Evolutionary conservation across 1,284 basidiomycete genomes (phyloP).

Genomic region (Mycena sp.): DNA sequence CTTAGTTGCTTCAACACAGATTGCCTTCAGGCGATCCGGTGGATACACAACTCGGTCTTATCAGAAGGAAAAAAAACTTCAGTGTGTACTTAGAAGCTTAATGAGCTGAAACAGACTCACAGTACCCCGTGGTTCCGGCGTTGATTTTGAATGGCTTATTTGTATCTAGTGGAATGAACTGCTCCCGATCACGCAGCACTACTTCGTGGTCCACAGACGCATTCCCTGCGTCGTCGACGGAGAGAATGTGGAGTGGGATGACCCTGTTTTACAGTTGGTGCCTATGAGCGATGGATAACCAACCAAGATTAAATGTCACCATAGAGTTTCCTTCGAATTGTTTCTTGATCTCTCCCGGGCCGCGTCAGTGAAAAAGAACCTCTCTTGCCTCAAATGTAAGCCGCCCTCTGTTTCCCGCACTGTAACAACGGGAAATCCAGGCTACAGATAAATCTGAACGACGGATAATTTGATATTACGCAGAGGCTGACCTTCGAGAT

Average conservation of each 20-base stretch:
- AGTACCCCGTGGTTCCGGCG: slow-evolving; percentile 79
- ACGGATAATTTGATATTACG: neutral
- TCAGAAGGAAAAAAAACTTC: slow-evolving; percentile 10
- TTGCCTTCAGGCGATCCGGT: slow-evolving; percentile 69
- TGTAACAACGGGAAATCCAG: slow-evolving; percentile 72
- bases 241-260: slow-evolving; percentile 79
- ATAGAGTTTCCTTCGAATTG: too few species aligned
- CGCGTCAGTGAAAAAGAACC: slow-evolving; percentile 76
- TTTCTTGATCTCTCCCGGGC: too few species aligned
- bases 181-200: slow-evolving; percentile 68
- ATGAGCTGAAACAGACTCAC: slow-evolving; percentile 47
- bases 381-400: slow-evolving; percentile 75
- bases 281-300: too few species aligned
- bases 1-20: slow-evolving; percentile 74
- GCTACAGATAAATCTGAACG: too few species aligned
- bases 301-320: too few species aligned
- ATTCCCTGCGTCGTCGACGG: slow-evolving; percentile 58
- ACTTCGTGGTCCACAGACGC: slow-evolving; percentile 61
- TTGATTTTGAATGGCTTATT: slow-evolving; percentile 78
- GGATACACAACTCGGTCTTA: slow-evolving; percentile 81
- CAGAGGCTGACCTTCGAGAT: slow-evolving; percentile 60
- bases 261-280: slow-evolving; percentile 48
- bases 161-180: slow-evolving; percentile 63
- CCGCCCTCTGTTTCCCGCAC: slow-evolving; percentile 71
- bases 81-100: slow-evolving; percentile 1